A percentile compares a stretch with the other conserved stretches of the same genome.
Evolutionary conservation across 768 basidiomycete species (phyloP).

Genomic region (Suillus weaverae): DNA sequence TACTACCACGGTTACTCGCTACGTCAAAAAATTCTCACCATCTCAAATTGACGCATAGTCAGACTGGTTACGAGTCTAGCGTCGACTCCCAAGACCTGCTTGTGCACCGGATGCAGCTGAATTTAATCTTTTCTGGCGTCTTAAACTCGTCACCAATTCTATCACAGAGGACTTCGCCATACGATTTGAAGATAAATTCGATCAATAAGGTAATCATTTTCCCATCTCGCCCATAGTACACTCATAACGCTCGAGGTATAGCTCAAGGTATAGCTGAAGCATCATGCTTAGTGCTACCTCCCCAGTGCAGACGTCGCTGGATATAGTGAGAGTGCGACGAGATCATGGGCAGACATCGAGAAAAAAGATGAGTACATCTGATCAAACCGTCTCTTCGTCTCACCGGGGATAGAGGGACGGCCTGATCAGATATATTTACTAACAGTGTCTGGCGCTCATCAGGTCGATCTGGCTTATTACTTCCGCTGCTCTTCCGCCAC

Average conservation of each 20-base stretch:
- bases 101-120: too few species aligned
- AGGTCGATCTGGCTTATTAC: too few species aligned
- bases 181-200: constrained; percentile 27
- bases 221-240: constrained; percentile 41
- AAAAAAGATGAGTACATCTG: neutral
- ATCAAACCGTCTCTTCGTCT: neutral
- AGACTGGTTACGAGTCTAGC: too few species aligned
- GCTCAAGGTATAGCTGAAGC: constrained; percentile 48
- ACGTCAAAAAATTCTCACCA: too few species aligned
- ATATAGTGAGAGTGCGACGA: constrained; percentile 36
- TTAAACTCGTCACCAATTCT: too few species aligned
- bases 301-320: constrained; percentile 50
- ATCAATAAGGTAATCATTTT: constrained; percentile 33
- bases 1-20: too few species aligned
- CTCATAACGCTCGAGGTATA: constrained; percentile 44
- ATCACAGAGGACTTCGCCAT: constrained; percentile 28
- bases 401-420: neutral
- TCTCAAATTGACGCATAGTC: too few species aligned
- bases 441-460: too few species aligned
- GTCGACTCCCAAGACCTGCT: too few species aligned
- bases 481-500: too few species aligned
- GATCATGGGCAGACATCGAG: neutral
- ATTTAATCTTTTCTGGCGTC: too few species aligned
- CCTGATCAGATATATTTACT: neutral
- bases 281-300: constrained; percentile 39